Conservation (phyloP, 2,329 filamentous ascomycete genomes). For the Diaporthe batatas region DNA sequence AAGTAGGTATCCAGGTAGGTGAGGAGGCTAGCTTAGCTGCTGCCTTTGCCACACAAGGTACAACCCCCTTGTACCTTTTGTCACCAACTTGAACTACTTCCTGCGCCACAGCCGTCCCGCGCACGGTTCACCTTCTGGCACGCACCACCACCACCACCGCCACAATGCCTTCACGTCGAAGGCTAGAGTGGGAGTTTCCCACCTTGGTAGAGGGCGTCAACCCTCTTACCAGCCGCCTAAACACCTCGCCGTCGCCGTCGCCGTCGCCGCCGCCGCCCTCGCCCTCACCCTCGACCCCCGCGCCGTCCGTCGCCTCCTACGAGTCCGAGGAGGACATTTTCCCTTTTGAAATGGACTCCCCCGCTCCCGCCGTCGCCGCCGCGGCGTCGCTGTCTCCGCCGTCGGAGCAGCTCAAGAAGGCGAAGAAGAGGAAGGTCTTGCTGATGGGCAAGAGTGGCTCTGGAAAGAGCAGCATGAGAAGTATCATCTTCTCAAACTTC, state of each 20-base stretch:
- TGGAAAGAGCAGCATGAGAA: slow-evolving; percentile 98
- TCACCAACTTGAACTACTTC: neutral
- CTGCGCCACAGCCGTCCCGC: neutral
- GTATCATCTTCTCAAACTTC: slow-evolving; percentile 99
- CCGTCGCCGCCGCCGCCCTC: neutral
- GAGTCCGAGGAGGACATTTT: slow-evolving; percentile 13
- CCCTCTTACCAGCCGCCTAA: slow-evolving; percentile 6
- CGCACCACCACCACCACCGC: neutral
- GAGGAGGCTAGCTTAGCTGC: neutral
- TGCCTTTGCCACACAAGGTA: slow-evolving; percentile 8
- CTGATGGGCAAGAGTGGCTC: slow-evolving; percentile 97
- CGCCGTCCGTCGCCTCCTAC: slow-evolving; percentile 6
- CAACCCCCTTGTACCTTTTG: neutral
- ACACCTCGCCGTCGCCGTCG: neutral
- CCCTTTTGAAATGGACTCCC: slow-evolving; percentile 37
- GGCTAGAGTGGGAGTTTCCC: slow-evolving; percentile 4
- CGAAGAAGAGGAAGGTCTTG: slow-evolving; percentile 88
- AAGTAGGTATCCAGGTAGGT: no score
- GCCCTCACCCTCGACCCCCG: neutral
- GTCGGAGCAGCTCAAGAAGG: slow-evolving; percentile 69
- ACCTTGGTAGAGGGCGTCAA: slow-evolving; percentile 32
- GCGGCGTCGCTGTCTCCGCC: slow-evolving; percentile 44
- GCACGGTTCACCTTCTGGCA: slow-evolving; percentile 1
- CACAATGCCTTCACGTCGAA: slow-evolving; percentile 28
- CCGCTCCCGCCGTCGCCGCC: slow-evolving; percentile 49